Evolutionary conservation across 2,329 filamentous ascomycete species (phyloP).

Genomic region (Raffaelea ambrosiae): DNA sequence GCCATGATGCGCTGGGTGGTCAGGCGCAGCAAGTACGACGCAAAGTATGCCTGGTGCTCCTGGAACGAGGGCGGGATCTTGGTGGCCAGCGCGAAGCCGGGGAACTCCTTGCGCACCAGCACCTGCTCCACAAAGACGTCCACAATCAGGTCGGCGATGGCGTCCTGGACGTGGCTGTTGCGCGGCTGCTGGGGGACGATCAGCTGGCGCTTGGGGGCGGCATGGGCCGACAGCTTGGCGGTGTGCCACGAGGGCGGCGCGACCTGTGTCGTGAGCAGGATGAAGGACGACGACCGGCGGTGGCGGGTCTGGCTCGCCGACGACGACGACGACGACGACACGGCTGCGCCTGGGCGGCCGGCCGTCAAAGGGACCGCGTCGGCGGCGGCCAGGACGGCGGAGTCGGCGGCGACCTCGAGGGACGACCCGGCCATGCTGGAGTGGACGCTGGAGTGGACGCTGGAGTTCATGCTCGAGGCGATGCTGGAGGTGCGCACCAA

Average conservation of each 20-base stretch:
- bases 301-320: constrained; percentile 40
- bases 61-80: constrained; percentile 89
- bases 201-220: constrained; percentile 49
- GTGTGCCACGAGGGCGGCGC: constrained; percentile 48
- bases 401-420: constrained; percentile 2
- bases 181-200: constrained; percentile 16
- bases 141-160: constrained; percentile 67
- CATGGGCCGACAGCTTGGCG: constrained; percentile 53
- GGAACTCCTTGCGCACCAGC: constrained; percentile 79
- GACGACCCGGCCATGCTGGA: constrained; percentile 7
- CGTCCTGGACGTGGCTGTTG: constrained; percentile 65
- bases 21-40: constrained; percentile 76
- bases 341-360: constrained; percentile 9
- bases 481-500: constrained; percentile 65
- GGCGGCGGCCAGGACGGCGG: constrained; percentile 28
- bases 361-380: constrained; percentile 22
- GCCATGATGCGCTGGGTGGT: constrained; percentile 64
- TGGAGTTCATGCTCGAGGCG: constrained; percentile 8
- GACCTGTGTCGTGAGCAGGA: constrained; percentile 69
- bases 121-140: constrained; percentile 80
- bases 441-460: constrained; percentile 10
- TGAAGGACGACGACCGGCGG: constrained; percentile 80
- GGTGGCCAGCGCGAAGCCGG: constrained; percentile 74
- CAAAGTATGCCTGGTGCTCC: constrained; percentile 92
- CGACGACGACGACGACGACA: constrained; percentile 13